These are phyloP conservation scores for Quercus mongolica DNA, from an alignment of 306 rosid species.

Conservation along the genomic window DNA sequence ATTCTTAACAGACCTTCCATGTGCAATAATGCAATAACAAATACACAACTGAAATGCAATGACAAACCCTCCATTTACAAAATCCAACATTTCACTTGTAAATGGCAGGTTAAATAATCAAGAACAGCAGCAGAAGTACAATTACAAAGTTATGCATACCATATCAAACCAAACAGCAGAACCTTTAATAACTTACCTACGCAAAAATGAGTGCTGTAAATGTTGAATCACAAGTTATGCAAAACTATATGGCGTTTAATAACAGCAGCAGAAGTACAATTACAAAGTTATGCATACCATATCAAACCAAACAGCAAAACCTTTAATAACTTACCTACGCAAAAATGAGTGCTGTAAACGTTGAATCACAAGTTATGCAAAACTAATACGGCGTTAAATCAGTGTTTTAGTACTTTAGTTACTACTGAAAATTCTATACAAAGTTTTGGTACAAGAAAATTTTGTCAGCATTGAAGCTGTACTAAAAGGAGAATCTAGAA, in stretches of 20 bases:
- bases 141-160: background rate
- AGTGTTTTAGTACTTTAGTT: background rate
- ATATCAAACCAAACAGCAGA: background rate
- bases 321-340: background rate
- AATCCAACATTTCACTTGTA: no score
- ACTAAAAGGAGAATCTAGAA: constrained; percentile 36
- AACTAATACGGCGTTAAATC: background rate
- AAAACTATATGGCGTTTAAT: background rate
- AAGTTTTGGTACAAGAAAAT: constrained; percentile 16
- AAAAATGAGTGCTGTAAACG: background rate
- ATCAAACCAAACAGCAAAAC: background rate
- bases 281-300: background rate
- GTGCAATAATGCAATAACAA: no score
- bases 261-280: background rate
- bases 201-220: background rate
- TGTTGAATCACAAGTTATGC: background rate
- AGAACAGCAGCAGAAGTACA: background rate
- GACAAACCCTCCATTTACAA: no score
- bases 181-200: background rate
- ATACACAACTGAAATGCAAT: no score
- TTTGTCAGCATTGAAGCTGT: background rate
- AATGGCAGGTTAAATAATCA: no score
- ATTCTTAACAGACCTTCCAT: no score
- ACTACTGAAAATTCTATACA: constrained; percentile 25
- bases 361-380: background rate